Conservation (phyloP, 352 stramenopile genomes). For the Globisporangium apiculatum region DNA sequence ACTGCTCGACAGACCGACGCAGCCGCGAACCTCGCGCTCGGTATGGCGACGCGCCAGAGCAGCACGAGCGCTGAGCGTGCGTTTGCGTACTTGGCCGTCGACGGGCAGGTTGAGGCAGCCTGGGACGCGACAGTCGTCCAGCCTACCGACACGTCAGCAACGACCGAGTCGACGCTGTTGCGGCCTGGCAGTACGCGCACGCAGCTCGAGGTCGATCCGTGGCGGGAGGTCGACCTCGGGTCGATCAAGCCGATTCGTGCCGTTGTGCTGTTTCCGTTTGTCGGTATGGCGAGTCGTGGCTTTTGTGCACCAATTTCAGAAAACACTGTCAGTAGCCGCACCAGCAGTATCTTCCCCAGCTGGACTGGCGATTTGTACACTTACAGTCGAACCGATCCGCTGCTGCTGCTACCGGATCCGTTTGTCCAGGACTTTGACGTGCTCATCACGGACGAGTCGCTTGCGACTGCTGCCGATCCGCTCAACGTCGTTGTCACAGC, state of each 20-base stretch:
- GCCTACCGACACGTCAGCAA: neutral
- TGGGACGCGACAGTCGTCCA: conserved; percentile 39
- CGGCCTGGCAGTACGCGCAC: conserved; percentile 47
- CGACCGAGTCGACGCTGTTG: neutral
- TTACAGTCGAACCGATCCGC: conserved; percentile 24
- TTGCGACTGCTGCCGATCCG: conserved; percentile 13
- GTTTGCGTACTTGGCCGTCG: conserved; percentile 38
- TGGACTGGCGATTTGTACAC: conserved; percentile 40
- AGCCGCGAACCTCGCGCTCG: conserved; percentile 40
- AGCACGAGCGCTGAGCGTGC: conserved; percentile 33
- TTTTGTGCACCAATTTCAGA: conserved; percentile 18
- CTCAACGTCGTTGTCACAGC: conserved; percentile 9
- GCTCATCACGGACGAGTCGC: conserved; percentile 21
- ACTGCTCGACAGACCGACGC: conserved; percentile 6
- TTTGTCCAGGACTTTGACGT: conserved; percentile 54
- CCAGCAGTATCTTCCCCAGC: neutral
- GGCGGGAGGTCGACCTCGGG: conserved; percentile 72
- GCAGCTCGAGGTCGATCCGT: conserved; percentile 28
- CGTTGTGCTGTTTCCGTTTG: conserved; percentile 44
- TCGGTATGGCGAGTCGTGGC: conserved; percentile 26
- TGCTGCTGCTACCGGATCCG: conserved; percentile 36
- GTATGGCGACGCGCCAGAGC: conserved; percentile 60
- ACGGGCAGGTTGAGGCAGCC: conserved; percentile 21
- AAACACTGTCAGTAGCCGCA: conserved; percentile 2
- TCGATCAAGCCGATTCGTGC: conserved; percentile 29